Base-by-base conservation (phyloP, 225 moss, liverwort and hornwort species). In the Asterella californica region DNA sequence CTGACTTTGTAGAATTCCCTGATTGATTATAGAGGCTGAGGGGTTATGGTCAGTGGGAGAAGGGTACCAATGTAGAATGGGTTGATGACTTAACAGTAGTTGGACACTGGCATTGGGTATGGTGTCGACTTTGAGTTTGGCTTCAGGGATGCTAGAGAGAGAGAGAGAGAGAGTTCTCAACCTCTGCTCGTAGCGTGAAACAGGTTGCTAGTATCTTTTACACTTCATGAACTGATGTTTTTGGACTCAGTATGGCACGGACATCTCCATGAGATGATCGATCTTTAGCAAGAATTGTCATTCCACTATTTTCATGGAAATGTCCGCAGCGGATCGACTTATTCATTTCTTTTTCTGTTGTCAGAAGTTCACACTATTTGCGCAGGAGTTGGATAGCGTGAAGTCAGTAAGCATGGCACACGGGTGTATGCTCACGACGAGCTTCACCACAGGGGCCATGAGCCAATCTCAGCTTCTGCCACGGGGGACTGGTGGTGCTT, bases 391-490 rank as follows among this genome's bases (percentile, higher is more conserved):
- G 53, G 75, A 36, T 1, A 54, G 54, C 55, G 53, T 55, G 55
- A 53, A 53, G 32, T 36, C 10, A 33, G 53, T 21, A 24, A 75
- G 25, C 15, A 80, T 85, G 77, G 76, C 82, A 55, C 82, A 82
- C 14, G 80, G 76, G 11, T 78, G 78, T 64, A 48, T 64, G 27
- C 78, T 78, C 10, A 21, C 49, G 42, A 59, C 77, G 57, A 79
- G 70, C 64, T 62, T 63, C n/a, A 70, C 82, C 21, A 65, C 65
- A 17, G 77, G 77, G 48, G 22, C 78, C 30, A 77, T 83, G 78
- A 59, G 65, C 47, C 78, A 83, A 17, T 79, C 83, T 9, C 83
- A 83, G 73, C 74, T 68, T 70, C 80, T 86, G 67, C 82, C 82
- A 49, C 80, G 77, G 48, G 69, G 76, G 37, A n/a, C 86, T 37